Conservation (phyloP, 2,329 filamentous ascomycete species). For the Neurospora sp. region DNA sequence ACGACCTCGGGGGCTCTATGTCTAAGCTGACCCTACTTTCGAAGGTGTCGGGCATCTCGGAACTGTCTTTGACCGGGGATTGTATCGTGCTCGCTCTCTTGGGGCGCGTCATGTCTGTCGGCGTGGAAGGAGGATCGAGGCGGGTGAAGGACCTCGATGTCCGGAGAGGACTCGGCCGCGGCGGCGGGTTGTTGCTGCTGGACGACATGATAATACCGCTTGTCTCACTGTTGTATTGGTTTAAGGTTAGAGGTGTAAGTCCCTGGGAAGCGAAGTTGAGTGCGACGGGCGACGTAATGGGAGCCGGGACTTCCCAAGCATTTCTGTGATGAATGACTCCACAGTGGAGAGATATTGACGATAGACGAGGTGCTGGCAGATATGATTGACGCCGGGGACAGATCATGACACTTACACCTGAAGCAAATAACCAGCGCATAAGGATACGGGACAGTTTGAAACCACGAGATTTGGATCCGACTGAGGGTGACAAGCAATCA, state of each 20-base stretch:
- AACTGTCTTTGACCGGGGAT: slow-evolving; percentile 14
- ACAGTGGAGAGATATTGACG: not conserved
- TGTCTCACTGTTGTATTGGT: not conserved
- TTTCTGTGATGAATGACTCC: not conserved
- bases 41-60: slow-evolving; percentile 27
- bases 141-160: slow-evolving; percentile 21
- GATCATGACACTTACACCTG: not conserved
- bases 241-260: not conserved
- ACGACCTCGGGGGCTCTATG: slow-evolving; percentile 38
- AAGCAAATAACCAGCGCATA: not conserved
- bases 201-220: slow-evolving; percentile 22
- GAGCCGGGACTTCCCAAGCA: not conserved
- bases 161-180: slow-evolving; percentile 20
- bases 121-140: slow-evolving; percentile 9
- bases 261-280: not conserved
- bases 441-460: not conserved
- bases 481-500: not conserved
- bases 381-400: not conserved
- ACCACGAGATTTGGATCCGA: not conserved
- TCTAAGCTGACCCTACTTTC: slow-evolving; percentile 39
- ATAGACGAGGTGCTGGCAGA: not conserved
- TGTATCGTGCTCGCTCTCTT: slow-evolving; percentile 39
- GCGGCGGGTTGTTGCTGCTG: slow-evolving; percentile 14
- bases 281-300: not conserved
- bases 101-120: slow-evolving; percentile 18